A percentile compares a stretch with the other conserved stretches of the same genome.
These are phyloP conservation scores for Irpex sp. DNA, from an alignment of 1,284 basidiomycete species.

Conservation along the genomic window DNA sequence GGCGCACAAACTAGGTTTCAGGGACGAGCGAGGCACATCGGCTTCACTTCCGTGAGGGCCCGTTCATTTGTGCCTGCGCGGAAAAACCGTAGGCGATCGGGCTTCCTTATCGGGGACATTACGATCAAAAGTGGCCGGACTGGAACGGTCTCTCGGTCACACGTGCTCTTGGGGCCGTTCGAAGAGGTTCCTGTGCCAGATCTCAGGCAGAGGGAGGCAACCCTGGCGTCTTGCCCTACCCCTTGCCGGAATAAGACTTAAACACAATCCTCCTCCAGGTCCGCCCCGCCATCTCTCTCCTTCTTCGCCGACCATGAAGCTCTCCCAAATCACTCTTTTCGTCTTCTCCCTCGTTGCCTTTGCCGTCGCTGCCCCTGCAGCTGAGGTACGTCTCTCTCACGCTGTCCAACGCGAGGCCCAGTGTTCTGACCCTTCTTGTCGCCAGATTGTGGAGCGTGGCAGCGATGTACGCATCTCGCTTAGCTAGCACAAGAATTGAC, in stretches of 20 bases:
- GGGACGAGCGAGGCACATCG: not conserved
- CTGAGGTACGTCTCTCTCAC: not conserved
- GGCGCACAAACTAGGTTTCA: not conserved
- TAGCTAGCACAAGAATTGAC: not conserved
- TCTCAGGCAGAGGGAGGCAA: not conserved
- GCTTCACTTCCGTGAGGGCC: not conserved
- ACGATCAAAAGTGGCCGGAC: not conserved
- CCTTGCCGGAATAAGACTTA: slow-evolving; percentile 3
- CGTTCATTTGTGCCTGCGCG: not conserved
- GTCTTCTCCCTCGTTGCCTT: slow-evolving; percentile 22
- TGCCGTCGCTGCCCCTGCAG: slow-evolving; percentile 19
- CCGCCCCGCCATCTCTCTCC: slow-evolving; percentile 1
- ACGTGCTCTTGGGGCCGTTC: not conserved
- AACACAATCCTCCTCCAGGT: not conserved
- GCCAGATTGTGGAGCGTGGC: not conserved
- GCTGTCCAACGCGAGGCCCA: not conserved
- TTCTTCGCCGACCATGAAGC: slow-evolving; percentile 20
- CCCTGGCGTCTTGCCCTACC: not conserved
- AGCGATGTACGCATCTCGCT: not conserved
- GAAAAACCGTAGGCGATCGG: not conserved
- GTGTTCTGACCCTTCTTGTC: not conserved
- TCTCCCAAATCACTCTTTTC: slow-evolving; percentile 19
- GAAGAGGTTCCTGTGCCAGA: not conserved
- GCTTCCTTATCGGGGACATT: not conserved
- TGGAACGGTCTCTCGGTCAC: not conserved